Evolutionary conservation across 2,329 filamentous ascomycete genomes (phyloP), one percentile per base, ranked within the genome.

Genomic region (Penicillium hesseltinei): DNA sequence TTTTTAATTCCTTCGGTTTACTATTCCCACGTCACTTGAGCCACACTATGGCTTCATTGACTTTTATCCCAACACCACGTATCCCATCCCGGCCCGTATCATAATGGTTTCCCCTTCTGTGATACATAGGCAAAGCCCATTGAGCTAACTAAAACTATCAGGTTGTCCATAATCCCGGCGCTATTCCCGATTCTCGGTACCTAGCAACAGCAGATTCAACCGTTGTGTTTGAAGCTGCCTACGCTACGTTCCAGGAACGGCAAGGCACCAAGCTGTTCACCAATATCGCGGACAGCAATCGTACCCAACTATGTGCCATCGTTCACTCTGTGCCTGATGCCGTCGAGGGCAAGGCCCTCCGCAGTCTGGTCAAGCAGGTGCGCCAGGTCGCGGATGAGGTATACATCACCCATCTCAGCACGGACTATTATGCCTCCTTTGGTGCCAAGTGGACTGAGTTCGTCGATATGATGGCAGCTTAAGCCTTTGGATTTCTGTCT

Each of bases 141-240:
- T 8, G n/a, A 33, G 45, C 59, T 71, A 46, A 57, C 66, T 9
- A 47, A 36, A 9, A 15, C 11, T 35, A 31, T 17, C 54, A 77
- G 71, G 66, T 79, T 45, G 71, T 80, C 35, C 77, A 79, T 64
- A 81, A 81, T 58, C 79, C 78, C 5, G 79, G 79, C 25, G 72
- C 74, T 6, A 69, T 80, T 15, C 75, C 77, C 3, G 73, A 75
- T 56, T 66, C 70, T 50, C 70, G 68, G 31, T 80, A 77, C 64
- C 70, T 77, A 55, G 61, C 71, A 38, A 69, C 68, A 1, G 75
- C 77, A 29, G 77, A 81, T 68, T 77, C 74, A 59, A 74, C 78
- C 6, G 75, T 80, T 31, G 75, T 78, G 15, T 80, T 81, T 53
- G 79, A 81, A 68, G 74, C 67, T 45, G 70, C 72, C 13, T 78